These are phyloP conservation scores for Fraxinus albicans DNA, from an alignment of 305 asterid genomes.

Conservation along the genomic window DNA sequence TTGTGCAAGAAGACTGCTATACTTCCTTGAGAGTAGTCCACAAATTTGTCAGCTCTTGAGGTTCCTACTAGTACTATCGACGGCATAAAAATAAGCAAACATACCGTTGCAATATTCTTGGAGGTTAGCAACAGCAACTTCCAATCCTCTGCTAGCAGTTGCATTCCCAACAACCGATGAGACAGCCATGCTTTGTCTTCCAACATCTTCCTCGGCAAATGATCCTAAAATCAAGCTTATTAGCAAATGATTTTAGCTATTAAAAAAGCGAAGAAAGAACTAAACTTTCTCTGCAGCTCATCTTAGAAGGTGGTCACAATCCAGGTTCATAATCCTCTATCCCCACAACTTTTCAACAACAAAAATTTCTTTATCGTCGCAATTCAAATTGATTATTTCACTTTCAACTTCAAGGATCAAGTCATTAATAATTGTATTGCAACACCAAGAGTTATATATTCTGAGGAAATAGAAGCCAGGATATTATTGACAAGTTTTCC, in stretches of 20 bases:
- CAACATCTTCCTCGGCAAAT: conserved; percentile 98
- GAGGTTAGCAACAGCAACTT: conserved; percentile 95
- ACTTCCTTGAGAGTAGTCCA: not conserved
- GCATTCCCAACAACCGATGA: conserved; percentile 76
- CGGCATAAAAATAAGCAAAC: conserved; percentile 16
- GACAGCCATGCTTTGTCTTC: conserved; percentile 71
- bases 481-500: not conserved
- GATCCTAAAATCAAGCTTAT: conserved; percentile 60
- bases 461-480: not conserved
- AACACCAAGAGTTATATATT: not conserved
- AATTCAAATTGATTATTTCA: not conserved
- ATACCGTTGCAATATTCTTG: conserved; percentile 96
- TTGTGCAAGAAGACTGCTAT: not conserved
- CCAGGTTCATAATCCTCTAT: not conserved
- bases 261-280: not conserved
- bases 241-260: conserved; percentile 2
- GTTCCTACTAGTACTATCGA: not conserved
- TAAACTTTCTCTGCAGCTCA: not conserved
- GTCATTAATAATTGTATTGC: not conserved
- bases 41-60: not conserved
- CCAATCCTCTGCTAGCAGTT: conserved; percentile 93
- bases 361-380: not conserved
- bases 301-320: not conserved
- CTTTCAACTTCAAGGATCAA: not conserved
- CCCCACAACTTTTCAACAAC: not conserved